Evolutionary conservation across 2,329 filamentous ascomycete species (phyloP), one percentile per base, ranked within the genome.

Genomic region (Boeremia lycopersici): DNA sequence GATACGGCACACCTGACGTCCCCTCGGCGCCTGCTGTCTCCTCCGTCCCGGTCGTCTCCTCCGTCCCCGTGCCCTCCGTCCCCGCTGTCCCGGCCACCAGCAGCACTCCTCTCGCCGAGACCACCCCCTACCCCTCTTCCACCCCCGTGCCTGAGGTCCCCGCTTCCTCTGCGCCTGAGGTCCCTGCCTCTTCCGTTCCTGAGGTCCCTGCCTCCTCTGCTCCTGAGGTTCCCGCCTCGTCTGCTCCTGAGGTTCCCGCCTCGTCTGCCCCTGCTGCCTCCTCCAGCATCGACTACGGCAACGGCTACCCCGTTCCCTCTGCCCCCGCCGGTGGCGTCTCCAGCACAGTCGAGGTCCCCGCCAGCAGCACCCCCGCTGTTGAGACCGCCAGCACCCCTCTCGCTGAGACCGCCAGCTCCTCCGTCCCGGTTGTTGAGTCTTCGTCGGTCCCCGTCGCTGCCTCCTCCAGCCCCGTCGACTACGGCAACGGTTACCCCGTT

Each of bases 1-100:
- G 35, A 6, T 60, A 60, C 53, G 55, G 51, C 41, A 53, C 48
- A 40, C 33, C 38, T 31, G 46, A 57, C 15, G 56, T 59, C 46
- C 44, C 52, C 30, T 55, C 51, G 34, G 44, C 44, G 36, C 30
- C 40, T 25, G 49, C 43, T 42, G 47, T 50, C 29, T 44, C 54
- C 11, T 57, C 53, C 3, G 45, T 38, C 33, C 47, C 34, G 29
- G 34, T 5, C 9, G 34, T 36, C 38, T 47, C 54, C 13, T 53
- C 53, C 4, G 40, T 31, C 9, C 35, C 48, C 34, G 29, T 34
- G 19, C 19, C 19, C 19, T 23, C 19, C 15, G 45, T 47, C 41
- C 25, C 52, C 34, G 41, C 52, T 6, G 34, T 34, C 19, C 40
- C 46, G 25, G 46, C 40, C 35, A 36, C 47, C 51, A 47, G 57